Conservation (phyloP, 805 yeast genomes). For the Wickerhamomyces rabaulensis region DNA sequence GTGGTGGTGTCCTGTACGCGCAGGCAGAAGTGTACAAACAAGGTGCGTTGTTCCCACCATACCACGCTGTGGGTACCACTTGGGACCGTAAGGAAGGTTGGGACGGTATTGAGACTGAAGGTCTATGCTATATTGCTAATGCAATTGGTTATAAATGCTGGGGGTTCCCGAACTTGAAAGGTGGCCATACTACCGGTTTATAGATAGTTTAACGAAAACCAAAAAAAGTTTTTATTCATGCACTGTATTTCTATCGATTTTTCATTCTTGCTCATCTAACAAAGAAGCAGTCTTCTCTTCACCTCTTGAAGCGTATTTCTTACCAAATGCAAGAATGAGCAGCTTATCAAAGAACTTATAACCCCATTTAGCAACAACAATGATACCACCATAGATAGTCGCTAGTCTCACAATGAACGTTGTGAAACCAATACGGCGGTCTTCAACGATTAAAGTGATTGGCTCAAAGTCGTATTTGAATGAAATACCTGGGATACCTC, state of each 20-base stretch:
- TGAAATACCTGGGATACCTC: slow-evolving; percentile 67
- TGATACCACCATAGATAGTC: slow-evolving; percentile 78
- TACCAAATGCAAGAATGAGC: slow-evolving; percentile 52
- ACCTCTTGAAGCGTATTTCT: slow-evolving; percentile 34
- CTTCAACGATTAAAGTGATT: slow-evolving; percentile 61
- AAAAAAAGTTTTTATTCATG: too few species aligned
- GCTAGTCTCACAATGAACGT: slow-evolving; percentile 74
- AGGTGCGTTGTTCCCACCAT: slow-evolving; percentile 43
- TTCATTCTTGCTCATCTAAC: slow-evolving; percentile 13
- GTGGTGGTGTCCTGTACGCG: slow-evolving; percentile 45
- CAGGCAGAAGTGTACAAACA: slow-evolving; percentile 39
- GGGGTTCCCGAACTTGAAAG: slow-evolving; percentile 41
- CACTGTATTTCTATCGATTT: too few species aligned
- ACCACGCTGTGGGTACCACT: slow-evolving; percentile 37
- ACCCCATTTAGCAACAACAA: slow-evolving; percentile 63
- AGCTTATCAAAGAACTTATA: slow-evolving; percentile 53
- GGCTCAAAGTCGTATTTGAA: slow-evolving; percentile 89
- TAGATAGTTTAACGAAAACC: too few species aligned
- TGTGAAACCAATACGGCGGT: slow-evolving; percentile 67
- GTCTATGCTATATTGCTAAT: slow-evolving; percentile 43
- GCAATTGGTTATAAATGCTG: slow-evolving; percentile 41
- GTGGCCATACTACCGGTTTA: slow-evolving; percentile 7
- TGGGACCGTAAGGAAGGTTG: slow-evolving; percentile 46
- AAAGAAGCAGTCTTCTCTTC: slow-evolving; percentile 15
- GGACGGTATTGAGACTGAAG: slow-evolving; percentile 53